Evolutionary conservation across 1,284 basidiomycete genomes (phyloP), one percentile per base, ranked within the genome.

Genomic region (Rhodotorula glutinis): DNA sequence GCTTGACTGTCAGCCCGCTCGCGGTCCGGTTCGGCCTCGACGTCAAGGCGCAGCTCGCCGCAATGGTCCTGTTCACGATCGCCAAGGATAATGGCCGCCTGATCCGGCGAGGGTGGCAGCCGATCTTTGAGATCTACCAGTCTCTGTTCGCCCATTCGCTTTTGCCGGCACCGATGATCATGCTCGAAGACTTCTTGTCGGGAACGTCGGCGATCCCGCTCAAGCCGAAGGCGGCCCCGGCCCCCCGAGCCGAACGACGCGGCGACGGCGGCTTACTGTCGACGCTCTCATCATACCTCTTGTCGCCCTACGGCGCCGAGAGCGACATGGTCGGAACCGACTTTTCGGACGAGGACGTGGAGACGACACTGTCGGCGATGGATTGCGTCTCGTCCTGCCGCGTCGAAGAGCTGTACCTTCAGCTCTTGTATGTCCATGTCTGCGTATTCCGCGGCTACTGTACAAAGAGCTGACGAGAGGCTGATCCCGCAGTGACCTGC

Each of bases 61-160:
- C 95, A 17, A 95, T 98, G 16, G 92, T 98, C 7, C 80, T 98
- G 43, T 99, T 99, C 81, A 96, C 94, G 66, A 97, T 98, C 62
- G 92, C 96, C 23, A 97, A 98, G 75, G 91, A 93, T 13, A 94
- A 98, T 78, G 92, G 91, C n/a, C 89, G 92, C 8, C 66, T 55
- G 27, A 85, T 99, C 62, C 86, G 93, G 46, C 89, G 92, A 77
- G 93, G 95, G 23, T 99, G 96, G 96, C 54, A 30, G 57, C 77
- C 92, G 87, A 92, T 99, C 65, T 97, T 98, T 75, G 94, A 97
- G 79, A 97, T 98, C 87, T 93, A 97, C 80, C 90, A 95, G 76
- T 97, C 93, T 44, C 82, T 99, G 30, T 98, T 98, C 80, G 80
- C 95, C 53, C 90, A 97, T 77, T 94, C 92, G 5, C 83, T 98